phyloP scores from a whole-genome alignment of 139 green algal species.

The Gonium pectorale region DNA sequence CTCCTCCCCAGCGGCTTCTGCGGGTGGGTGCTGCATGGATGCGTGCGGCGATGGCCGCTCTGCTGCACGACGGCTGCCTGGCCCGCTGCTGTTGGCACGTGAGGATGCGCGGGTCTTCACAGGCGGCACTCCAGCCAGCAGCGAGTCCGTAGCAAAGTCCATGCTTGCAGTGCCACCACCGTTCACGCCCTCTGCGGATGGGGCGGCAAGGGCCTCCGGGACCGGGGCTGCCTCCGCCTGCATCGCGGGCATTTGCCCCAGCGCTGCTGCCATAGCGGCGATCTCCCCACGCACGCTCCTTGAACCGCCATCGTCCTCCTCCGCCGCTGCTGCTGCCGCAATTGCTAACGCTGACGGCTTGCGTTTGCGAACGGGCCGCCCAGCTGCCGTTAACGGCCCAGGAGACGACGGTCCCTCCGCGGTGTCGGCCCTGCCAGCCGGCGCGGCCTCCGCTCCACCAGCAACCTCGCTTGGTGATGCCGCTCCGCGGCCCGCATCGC shows the following conservation, averaged over 20 bases:
- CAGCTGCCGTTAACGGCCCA: neutral
- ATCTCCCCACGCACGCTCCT: neutral
- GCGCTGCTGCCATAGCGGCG: slow-evolving; percentile 8
- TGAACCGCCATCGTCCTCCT: neutral
- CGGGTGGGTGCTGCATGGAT: neutral
- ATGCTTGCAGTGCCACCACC: no score
- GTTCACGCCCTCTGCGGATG: no score
- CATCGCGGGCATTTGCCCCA: neutral
- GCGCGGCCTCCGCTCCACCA: neutral
- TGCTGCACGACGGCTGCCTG: neutral
- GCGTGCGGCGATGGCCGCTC: neutral
- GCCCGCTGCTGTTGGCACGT: neutral
- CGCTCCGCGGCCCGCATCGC: neutral
- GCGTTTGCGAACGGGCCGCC: slow-evolving; percentile 10
- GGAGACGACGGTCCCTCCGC: neutral
- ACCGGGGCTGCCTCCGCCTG: no score
- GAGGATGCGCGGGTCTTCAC: neutral
- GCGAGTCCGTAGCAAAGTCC: no score
- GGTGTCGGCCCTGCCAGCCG: neutral
- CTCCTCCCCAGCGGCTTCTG: neutral
- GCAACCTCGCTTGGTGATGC: neutral
- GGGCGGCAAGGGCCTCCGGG: no score
- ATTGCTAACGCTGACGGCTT: slow-evolving; percentile 23
- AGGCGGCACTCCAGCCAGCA: neutral
- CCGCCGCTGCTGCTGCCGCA: slow-evolving; percentile 11